These are phyloP conservation scores for Fusarium vanettenii DNA, from an alignment of 2,329 filamentous ascomycete genomes.

Conservation along the genomic window DNA sequence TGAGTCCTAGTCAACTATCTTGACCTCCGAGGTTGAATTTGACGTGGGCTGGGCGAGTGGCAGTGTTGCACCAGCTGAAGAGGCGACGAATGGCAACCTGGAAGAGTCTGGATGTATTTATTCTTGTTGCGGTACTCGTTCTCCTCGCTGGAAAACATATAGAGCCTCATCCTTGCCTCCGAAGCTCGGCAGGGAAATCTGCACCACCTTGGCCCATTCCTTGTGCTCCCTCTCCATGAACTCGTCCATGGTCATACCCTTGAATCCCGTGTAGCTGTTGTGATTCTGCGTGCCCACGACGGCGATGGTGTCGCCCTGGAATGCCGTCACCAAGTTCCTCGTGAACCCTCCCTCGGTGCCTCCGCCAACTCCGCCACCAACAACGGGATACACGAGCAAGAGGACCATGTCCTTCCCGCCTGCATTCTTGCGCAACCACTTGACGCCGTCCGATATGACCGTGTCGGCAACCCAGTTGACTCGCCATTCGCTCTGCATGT, in stretches of 20 bases:
- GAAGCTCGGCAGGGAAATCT: conserved; percentile 78
- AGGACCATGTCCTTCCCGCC: conserved; percentile 68
- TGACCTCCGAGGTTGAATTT: neutral
- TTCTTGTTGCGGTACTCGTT: conserved; percentile 47
- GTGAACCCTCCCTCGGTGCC: conserved; percentile 75
- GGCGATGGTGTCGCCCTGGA: conserved; percentile 72
- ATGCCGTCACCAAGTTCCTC: conserved; percentile 68
- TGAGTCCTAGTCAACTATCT: neutral
- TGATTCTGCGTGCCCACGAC: conserved; percentile 80
- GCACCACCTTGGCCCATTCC: conserved; percentile 69
- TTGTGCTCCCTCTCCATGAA: conserved; percentile 70
- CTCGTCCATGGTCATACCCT: conserved; percentile 70
- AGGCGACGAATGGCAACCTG: neutral
- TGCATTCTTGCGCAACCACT: conserved; percentile 64
- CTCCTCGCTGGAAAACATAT: conserved; percentile 71
- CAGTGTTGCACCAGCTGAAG: neutral
- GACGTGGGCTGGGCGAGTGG: neutral
- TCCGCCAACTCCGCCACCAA: conserved; percentile 72
- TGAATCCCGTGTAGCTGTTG: conserved; percentile 80
- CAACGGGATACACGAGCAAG: conserved; percentile 79
- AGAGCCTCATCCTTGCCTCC: conserved; percentile 81
- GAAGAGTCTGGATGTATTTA: neutral
- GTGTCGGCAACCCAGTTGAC: conserved; percentile 77
- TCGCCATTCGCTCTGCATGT: conserved; percentile 74
- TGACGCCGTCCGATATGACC: conserved; percentile 67